These are phyloP conservation scores for Lachnellula suecica DNA, from an alignment of 2,329 filamentous ascomycete species.

Conservation along the genomic window DNA sequence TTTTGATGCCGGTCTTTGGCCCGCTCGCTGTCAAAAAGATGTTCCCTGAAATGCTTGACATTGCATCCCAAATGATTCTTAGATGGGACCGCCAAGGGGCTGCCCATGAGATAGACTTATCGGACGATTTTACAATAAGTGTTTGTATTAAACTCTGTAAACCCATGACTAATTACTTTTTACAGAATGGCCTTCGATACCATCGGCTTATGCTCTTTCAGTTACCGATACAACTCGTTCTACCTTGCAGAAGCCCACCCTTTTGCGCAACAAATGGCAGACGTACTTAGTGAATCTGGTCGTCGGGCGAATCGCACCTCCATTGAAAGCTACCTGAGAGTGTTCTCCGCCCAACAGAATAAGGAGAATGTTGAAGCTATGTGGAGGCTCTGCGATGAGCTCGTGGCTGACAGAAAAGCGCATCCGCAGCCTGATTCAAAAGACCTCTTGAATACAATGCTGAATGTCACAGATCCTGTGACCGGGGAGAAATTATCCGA, in stretches of 20 bases:
- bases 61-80: background rate
- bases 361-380: background rate
- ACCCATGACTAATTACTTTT: background rate
- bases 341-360: background rate
- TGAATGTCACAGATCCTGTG: slow-evolving; percentile 62
- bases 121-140: background rate
- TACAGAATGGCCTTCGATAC: background rate
- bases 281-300: slow-evolving; percentile 58
- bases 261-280: slow-evolving; percentile 65
- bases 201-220: slow-evolving; percentile 49
- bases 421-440: slow-evolving; percentile 54
- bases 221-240: slow-evolving; percentile 73
- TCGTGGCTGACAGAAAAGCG: slow-evolving; percentile 56
- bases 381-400: slow-evolving; percentile 52
- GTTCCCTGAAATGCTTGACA: background rate
- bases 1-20: background rate
- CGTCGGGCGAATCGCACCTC: slow-evolving; percentile 47
- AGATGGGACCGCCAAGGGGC: background rate
- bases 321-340: slow-evolving; percentile 44
- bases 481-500: slow-evolving; percentile 63
- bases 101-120: background rate
- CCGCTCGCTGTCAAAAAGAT: background rate
- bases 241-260: slow-evolving; percentile 68
- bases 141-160: background rate
- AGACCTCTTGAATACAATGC: slow-evolving; percentile 68